A percentile compares a stretch with the other conserved stretches of the same genome.
phyloP scores from a whole-genome alignment of 1,284 basidiomycete genomes.

The Moniliella sp. region DNA sequence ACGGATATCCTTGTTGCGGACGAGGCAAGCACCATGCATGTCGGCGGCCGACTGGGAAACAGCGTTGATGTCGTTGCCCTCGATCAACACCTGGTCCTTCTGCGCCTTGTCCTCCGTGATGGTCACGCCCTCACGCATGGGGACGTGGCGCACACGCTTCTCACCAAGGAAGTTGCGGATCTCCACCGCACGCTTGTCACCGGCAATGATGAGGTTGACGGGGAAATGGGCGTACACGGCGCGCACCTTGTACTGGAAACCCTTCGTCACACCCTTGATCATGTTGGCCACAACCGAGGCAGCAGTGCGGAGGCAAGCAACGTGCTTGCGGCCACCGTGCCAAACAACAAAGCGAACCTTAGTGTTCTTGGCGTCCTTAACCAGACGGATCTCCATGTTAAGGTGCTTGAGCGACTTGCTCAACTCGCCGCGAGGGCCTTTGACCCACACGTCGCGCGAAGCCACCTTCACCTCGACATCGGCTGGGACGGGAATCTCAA shows the following conservation, averaged over 20 bases:
- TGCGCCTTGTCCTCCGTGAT: constrained; percentile 74
- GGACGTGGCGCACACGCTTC: constrained; percentile 70
- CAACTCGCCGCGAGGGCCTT: constrained; percentile 31
- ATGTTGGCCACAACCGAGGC: constrained; percentile 86
- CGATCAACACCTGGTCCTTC: constrained; percentile 48
- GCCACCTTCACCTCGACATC: constrained; percentile 21
- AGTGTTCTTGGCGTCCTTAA: constrained; percentile 39
- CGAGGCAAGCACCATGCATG: constrained; percentile 28
- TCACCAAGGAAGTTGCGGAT: constrained; percentile 97
- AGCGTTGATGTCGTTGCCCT: constrained; percentile 40
- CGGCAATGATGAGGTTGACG: constrained; percentile 93
- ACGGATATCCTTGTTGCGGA: constrained; percentile 39
- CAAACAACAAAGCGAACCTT: constrained; percentile 82
- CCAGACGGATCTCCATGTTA: constrained; percentile 33
- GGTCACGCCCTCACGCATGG: constrained; percentile 72
- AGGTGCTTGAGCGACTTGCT: constrained; percentile 33
- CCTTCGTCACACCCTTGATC: constrained; percentile 53
- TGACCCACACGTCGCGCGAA: constrained; percentile 29
- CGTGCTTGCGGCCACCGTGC: constrained; percentile 95
- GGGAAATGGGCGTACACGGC: constrained; percentile 98
- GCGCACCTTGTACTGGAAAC: constrained; percentile 56
- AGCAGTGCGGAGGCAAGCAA: constrained; percentile 89
- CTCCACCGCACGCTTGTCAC: constrained; percentile 56
- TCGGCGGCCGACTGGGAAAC: constrained; percentile 32
- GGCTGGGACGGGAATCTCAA: constrained; percentile 28